Percentiles rank a stretch among this genome's conserved stretches.
These are phyloP conservation scores for Crithidia brevicula DNA, from an alignment of 208 protist species.

Conservation along the genomic window DNA sequence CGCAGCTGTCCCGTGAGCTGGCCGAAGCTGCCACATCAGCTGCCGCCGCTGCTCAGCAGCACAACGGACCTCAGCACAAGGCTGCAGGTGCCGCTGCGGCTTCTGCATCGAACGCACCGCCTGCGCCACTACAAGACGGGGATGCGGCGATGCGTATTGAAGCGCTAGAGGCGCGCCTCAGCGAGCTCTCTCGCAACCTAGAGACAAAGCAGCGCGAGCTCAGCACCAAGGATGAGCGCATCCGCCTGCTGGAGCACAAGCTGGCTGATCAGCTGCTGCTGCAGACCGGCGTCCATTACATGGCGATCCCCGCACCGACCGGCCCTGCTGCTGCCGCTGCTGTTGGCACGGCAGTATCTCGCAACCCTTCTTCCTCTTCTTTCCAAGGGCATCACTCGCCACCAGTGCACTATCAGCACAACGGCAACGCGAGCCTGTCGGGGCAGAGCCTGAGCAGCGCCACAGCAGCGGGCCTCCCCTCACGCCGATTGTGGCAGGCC, in stretches of 20 bases:
- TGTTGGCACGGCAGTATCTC: no score
- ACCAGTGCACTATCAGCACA: not conserved
- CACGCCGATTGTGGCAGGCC: constrained; percentile 12
- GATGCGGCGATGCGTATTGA: constrained; percentile 20
- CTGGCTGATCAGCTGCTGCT: constrained; percentile 71
- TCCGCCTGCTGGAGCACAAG: constrained; percentile 80
- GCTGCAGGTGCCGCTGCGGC: not conserved
- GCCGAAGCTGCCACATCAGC: constrained; percentile 8
- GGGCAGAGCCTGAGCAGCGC: not conserved
- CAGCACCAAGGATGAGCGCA: constrained; percentile 66
- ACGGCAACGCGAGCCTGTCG: constrained; percentile 1
- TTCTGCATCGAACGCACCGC: not conserved
- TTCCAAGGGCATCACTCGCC: not conserved
- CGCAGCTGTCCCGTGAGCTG: constrained; percentile 30
- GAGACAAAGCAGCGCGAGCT: constrained; percentile 51
- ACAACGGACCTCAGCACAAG: not conserved
- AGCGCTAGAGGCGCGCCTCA: constrained; percentile 52
- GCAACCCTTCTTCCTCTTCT: no score
- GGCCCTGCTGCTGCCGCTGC: not conserved
- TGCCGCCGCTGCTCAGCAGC: not conserved
- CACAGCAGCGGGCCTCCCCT: not conserved
- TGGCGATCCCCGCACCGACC: not conserved
- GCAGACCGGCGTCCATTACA: constrained; percentile 17
- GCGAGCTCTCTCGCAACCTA: constrained; percentile 39
- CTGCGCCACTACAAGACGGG: constrained; percentile 16